Evolutionary conservation across 2,329 filamentous ascomycete species (phyloP).

Genomic region (Trichoderma polysporum): DNA sequence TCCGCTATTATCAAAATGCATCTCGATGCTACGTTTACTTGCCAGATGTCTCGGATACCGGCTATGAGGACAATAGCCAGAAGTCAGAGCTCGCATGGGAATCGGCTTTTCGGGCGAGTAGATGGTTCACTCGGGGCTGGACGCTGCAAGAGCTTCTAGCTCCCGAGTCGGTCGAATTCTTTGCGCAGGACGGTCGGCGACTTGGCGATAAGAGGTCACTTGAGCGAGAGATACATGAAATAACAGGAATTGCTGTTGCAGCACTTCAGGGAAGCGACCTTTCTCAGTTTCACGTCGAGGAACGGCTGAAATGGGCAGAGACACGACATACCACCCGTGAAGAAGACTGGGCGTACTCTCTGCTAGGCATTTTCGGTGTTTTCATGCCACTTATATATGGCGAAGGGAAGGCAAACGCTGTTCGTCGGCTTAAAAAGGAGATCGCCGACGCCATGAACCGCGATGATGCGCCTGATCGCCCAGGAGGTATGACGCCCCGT

Average conservation of each 20-base stretch:
- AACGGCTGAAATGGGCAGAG: slow-evolving; percentile 29
- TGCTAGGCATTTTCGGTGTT: slow-evolving; percentile 29
- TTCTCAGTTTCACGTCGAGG: slow-evolving; percentile 23
- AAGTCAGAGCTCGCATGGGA: background rate
- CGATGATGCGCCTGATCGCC: too few species aligned
- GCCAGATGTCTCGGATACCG: background rate
- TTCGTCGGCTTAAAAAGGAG: slow-evolving; percentile 29
- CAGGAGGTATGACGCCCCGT: too few species aligned
- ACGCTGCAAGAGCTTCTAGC: slow-evolving; percentile 33
- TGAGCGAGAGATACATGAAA: background rate
- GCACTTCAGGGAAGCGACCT: background rate
- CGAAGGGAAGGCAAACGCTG: slow-evolving; percentile 26
- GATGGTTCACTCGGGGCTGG: slow-evolving; percentile 26
- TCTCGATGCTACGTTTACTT: slow-evolving; percentile 15
- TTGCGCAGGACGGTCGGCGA: slow-evolving; percentile 15
- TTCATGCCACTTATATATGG: slow-evolving; percentile 32
- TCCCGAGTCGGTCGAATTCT: slow-evolving; percentile 30
- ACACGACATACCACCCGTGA: slow-evolving; percentile 25
- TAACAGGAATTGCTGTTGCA: background rate
- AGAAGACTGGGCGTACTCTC: slow-evolving; percentile 30
- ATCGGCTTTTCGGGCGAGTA: slow-evolving; percentile 19
- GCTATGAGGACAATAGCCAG: background rate
- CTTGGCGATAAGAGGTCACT: slow-evolving; percentile 23
- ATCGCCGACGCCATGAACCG: slow-evolving; percentile 23
- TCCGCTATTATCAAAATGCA: slow-evolving; percentile 21